Evolutionary conservation across 345 rosid species (phyloP).

Genomic region (Eucalyptus grandis): DNA sequence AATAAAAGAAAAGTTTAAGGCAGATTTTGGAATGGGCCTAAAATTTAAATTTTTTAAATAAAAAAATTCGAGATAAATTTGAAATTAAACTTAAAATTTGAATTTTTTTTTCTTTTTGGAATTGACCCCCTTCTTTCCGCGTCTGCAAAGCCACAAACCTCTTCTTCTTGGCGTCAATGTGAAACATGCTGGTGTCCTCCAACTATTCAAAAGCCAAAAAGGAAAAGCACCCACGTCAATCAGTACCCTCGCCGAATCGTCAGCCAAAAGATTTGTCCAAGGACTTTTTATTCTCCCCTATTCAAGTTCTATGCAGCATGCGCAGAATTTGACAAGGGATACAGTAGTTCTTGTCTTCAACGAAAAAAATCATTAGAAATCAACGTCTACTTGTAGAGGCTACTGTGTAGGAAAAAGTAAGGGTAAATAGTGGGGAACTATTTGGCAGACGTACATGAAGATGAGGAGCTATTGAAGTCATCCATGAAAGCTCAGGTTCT

Average conservation of each 20-base stretch:
- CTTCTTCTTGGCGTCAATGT: not conserved
- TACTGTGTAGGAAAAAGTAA: not conserved
- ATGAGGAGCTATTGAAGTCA: not conserved
- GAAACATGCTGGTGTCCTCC: not conserved
- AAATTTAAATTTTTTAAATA: no score
- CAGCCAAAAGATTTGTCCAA: no score
- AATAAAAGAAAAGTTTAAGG: no score
- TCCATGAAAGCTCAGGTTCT: no score
- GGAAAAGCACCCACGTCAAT: not conserved
- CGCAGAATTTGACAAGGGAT: not conserved
- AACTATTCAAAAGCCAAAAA: not conserved
- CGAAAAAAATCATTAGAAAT: no score
- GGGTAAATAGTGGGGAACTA: not conserved
- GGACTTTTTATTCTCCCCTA: not conserved
- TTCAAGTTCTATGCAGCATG: not conserved
- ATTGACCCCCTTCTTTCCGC: not conserved
- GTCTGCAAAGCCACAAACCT: not conserved
- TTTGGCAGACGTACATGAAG: not conserved
- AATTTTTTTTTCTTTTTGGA: no score
- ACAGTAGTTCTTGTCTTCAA: not conserved
- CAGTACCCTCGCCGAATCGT: not conserved
- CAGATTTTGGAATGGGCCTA: no score
- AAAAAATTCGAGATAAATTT: no score
- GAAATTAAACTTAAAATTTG: no score
- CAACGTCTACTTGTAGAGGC: not conserved